Base-by-base conservation (phyloP, 495 filamentous ascomycete genomes). In the Penicillium alfredii region DNA sequence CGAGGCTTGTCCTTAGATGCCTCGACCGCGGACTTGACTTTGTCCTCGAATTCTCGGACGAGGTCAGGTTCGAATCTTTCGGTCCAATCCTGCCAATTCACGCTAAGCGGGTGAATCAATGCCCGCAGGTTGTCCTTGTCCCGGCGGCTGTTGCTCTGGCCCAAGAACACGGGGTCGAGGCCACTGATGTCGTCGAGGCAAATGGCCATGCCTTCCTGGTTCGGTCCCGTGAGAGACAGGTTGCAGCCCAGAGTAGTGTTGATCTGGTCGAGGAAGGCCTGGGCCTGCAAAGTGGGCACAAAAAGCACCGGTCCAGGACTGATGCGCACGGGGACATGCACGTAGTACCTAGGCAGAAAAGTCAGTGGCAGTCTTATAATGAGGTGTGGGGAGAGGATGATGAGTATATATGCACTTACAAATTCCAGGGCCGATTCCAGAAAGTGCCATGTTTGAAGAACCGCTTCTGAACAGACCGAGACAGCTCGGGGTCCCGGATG, bases 341-440 rank as follows among this genome's bases (percentile, higher is more conserved):
- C 56, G 47, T 82, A 87, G 61, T 82, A 88, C 25, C 86, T 89
- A n/a, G n/a, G n/a, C n/a, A n/a, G n/a, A n/a, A n/a, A n/a, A n/a
- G n/a, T n/a, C n/a, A n/a, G n/a, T n/a, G n/a, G n/a, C n/a, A n/a
- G n/a, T n/a, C n/a, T n/a, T n/a, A n/a, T n/a, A n/a, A n/a, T n/a
- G n/a, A n/a, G n/a, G n/a, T n/a, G n/a, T n/a, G n/a, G n/a, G n/a
- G n/a, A n/a, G n/a, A n/a, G n/a, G n/a, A n/a, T n/a, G n/a, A n/a
- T n/a, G n/a, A n/a, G n/a, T n/a, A n/a, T n/a, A n/a, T n/a, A 25
- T 24, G 8, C 4, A 76, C 81, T 74, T 65, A 93, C 86, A 92
- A 44, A 40, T 87, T 80, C 87, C 86, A 94, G 23, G 58, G 40
- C 2, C 75, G 67, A 2, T 71, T 45, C 44, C 78, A 77, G 43